Evolutionary conservation across 2,329 filamentous ascomycete genomes (phyloP).

Genomic region (Pyrenochaeta sp.): DNA sequence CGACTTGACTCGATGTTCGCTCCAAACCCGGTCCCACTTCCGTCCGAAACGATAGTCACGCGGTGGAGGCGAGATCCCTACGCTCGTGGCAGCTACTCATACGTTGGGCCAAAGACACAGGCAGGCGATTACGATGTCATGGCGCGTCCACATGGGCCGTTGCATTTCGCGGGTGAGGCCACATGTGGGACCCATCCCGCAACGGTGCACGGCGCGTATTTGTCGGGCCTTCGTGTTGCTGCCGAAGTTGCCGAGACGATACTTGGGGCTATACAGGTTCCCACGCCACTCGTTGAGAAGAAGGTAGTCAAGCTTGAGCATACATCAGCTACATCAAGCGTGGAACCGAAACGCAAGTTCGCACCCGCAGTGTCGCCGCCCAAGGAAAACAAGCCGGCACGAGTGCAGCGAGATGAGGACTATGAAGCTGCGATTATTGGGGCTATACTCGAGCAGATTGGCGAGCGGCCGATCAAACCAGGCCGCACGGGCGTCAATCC

Average conservation of each 20-base stretch:
- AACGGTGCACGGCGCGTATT: constrained; percentile 94
- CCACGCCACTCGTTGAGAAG: constrained; percentile 74
- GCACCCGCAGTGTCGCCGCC: constrained; percentile 23
- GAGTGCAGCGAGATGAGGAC: constrained; percentile 49
- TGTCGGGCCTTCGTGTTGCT: constrained; percentile 90
- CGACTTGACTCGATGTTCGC: constrained; percentile 80
- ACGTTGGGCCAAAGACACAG: constrained; percentile 81
- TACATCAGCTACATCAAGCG: constrained; percentile 14
- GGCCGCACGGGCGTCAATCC: constrained; percentile 80
- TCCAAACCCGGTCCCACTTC: constrained; percentile 70
- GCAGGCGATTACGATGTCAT: constrained; percentile 92
- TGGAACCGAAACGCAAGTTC: constrained; percentile 35
- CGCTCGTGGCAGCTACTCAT: constrained; percentile 94
- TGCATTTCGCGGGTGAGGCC: constrained; percentile 96
- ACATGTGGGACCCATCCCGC: constrained; percentile 96
- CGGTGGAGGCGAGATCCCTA: constrained; percentile 92
- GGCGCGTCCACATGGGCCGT: constrained; percentile 82
- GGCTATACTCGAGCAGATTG: constrained; percentile 69
- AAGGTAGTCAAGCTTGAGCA: constrained; percentile 54
- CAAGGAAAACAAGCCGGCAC: constrained; percentile 30
- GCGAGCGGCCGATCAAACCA: constrained; percentile 77
- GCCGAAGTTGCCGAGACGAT: constrained; percentile 83
- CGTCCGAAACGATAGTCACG: constrained; percentile 87
- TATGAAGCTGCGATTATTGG: constrained; percentile 67
- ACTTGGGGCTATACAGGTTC: constrained; percentile 81